Evolutionary conservation across 257 asterid genomes (phyloP), one percentile per base, ranked within the genome.

Genomic region (Scutellaria galericulata): DNA sequence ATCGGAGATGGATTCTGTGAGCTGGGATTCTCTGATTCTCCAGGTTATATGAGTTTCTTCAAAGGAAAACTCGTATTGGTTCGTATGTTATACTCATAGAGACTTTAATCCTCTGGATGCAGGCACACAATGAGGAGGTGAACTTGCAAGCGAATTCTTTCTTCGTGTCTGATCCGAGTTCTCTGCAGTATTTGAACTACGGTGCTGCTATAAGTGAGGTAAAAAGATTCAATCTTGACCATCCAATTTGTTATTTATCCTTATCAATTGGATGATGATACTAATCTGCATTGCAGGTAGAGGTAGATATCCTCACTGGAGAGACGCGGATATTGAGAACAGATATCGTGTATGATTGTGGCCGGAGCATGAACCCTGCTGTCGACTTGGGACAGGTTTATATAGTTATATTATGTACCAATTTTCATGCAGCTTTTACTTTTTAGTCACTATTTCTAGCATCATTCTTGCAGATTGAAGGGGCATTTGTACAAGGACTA

Each of bases 401-500:
- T 18, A 12, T 18, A 42, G 5, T 18, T 1, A 27, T 4, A 12
- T 10, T 31, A 24, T 24, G 27, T 24, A 31, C 37, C 37, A 4
- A 31, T 31, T 31, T 31, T 31, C 37, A 31, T 31, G 37, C 37
- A 31, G 37, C 0, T 59, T 66, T 64, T 42, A 48, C 13, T 4
- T 31, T 4, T 0, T 31, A 2, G 37, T 2, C 37, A 31, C 37
- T 4, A 31, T 31, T 8, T 54, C 69, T 44, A 47, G 22, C 15
- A 15, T 47, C n/a, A 35, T 37, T 20, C 67, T 47, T 41, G 39
- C 85, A 92, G 96, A 89, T 88, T 73, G 96, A 92, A 83, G 98
- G 96, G 39, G 92, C 98, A 58, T 92, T 86, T 35, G 91, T 92
- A 10, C 96, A 89, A 85, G 98, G 98, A 35, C 67, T 92, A 5